phyloP scores from a whole-genome alignment of 768 basidiomycete species.

The Paxillus rubicundulus region DNA sequence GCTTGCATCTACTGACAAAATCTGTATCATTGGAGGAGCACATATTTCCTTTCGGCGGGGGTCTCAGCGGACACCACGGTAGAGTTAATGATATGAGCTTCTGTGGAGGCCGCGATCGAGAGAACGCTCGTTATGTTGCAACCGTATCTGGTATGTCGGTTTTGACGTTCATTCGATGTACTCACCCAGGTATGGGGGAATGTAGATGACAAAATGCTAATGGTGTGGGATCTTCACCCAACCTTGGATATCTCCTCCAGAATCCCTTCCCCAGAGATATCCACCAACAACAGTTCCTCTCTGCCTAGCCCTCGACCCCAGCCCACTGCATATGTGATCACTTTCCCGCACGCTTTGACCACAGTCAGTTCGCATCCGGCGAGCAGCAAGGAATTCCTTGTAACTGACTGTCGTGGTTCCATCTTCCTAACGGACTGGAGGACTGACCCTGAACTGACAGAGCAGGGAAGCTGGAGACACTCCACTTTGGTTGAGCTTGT shows the following conservation, averaged over 20 bases:
- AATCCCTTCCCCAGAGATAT: constrained; percentile 31
- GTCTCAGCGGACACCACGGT: constrained; percentile 78
- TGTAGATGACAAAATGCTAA: constrained; percentile 77
- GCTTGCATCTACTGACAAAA: constrained; percentile 68
- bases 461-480: constrained; percentile 56
- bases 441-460: constrained; percentile 56
- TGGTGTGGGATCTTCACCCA: constrained; percentile 85
- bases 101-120: constrained; percentile 70
- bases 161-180: neutral
- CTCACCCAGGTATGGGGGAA: constrained; percentile 6
- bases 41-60: constrained; percentile 73
- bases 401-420: constrained; percentile 71
- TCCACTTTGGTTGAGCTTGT: constrained; percentile 67
- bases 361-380: constrained; percentile 68
- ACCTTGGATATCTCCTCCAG: constrained; percentile 42
- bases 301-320: constrained; percentile 46
- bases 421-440: constrained; percentile 84
- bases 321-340: constrained; percentile 74
- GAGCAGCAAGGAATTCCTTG: constrained; percentile 76
- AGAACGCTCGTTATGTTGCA: constrained; percentile 71
- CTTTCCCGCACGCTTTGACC: constrained; percentile 69
- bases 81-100: constrained; percentile 77
- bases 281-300: constrained; percentile 29
- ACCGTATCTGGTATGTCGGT: constrained; percentile 65
- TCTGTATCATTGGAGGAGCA: constrained; percentile 45